phyloP scores from a whole-genome alignment of 2,329 filamentous ascomycete species.

The Magnaporthiopsis incrustans region DNA sequence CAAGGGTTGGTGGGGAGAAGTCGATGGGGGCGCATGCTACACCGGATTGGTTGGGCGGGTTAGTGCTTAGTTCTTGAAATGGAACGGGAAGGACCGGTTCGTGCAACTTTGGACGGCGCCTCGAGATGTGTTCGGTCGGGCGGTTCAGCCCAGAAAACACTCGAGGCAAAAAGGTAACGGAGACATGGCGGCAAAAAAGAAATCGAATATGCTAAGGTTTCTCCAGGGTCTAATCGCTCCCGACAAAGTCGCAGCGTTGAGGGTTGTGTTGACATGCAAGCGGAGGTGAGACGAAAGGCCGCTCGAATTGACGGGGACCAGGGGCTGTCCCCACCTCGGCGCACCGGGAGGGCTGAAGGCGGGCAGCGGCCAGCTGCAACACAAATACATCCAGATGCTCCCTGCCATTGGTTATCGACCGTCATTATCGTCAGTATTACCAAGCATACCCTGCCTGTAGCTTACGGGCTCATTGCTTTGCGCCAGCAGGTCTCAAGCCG shows the following conservation, averaged over 20 bases:
- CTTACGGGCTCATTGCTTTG: not conserved
- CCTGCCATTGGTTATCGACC: not conserved
- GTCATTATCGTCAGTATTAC: not conserved
- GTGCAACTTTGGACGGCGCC: not conserved
- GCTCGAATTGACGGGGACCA: not conserved
- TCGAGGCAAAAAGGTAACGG: not conserved
- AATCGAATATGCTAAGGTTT: not conserved
- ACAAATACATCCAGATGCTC: not conserved
- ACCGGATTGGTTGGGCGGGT: not conserved
- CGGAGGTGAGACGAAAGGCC: not conserved
- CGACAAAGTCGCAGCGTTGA: not conserved
- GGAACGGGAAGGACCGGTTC: not conserved
- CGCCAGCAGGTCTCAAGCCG: too few species aligned
- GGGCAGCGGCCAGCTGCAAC: not conserved
- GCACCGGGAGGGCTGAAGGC: too few species aligned
- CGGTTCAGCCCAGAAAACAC: too few species aligned
- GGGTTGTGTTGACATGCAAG: not conserved
- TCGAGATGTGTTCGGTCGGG: not conserved
- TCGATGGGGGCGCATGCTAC: not conserved
- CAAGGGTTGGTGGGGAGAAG: not conserved
- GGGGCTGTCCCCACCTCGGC: not conserved
- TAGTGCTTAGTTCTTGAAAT: not conserved
- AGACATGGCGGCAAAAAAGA: not conserved
- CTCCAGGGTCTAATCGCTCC: not conserved
- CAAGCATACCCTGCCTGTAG: not conserved